phyloP scores from a whole-genome alignment of 1,284 basidiomycete genomes.

The Ceratobasidium sp. region DNA sequence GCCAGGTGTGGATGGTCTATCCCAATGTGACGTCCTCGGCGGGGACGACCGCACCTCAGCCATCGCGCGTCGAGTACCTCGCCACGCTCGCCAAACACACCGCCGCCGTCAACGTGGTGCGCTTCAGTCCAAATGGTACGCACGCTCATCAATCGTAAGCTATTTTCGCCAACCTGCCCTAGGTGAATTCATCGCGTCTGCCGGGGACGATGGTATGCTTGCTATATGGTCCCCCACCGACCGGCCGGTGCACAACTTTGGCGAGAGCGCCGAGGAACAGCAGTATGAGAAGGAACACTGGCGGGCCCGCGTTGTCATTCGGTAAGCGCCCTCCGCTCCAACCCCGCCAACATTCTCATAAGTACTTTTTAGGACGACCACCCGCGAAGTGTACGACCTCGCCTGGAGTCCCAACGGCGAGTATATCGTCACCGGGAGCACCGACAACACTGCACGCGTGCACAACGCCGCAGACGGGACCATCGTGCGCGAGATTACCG shows the following conservation, averaged over 20 bases:
- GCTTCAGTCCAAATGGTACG: slow-evolving; percentile 93
- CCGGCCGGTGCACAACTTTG: slow-evolving; percentile 77
- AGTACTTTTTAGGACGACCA: slow-evolving; percentile 68
- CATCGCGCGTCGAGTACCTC: slow-evolving; percentile 95
- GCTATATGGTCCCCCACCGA: slow-evolving; percentile 93
- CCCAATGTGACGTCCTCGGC: slow-evolving; percentile 76
- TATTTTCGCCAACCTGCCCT: slow-evolving; percentile 17
- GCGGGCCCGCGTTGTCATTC: slow-evolving; percentile 89
- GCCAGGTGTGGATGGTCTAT: slow-evolving; percentile 92
- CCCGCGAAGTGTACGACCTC: slow-evolving; percentile 96
- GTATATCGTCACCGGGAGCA: slow-evolving; percentile 93
- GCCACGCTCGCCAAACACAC: slow-evolving; percentile 94
- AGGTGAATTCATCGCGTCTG: slow-evolving; percentile 92
- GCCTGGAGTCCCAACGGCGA: slow-evolving; percentile 97
- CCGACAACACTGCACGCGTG: slow-evolving; percentile 93
- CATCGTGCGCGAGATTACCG: slow-evolving; percentile 84
- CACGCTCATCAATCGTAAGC: slow-evolving; percentile 45
- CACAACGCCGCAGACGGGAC: slow-evolving; percentile 83
- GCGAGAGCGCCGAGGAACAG: slow-evolving; percentile 82
- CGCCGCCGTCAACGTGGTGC: slow-evolving; percentile 94
- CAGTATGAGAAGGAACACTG: slow-evolving; percentile 95
- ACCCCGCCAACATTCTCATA: neutral
- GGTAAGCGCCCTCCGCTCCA: slow-evolving; percentile 60
- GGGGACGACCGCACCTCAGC: slow-evolving; percentile 63
- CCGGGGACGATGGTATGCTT: slow-evolving; percentile 97